A percentile compares a stretch with the other conserved stretches of the same genome.
These are phyloP conservation scores for Arabidopsis arenosa DNA, from an alignment of 345 rosid species.

Conservation along the genomic window DNA sequence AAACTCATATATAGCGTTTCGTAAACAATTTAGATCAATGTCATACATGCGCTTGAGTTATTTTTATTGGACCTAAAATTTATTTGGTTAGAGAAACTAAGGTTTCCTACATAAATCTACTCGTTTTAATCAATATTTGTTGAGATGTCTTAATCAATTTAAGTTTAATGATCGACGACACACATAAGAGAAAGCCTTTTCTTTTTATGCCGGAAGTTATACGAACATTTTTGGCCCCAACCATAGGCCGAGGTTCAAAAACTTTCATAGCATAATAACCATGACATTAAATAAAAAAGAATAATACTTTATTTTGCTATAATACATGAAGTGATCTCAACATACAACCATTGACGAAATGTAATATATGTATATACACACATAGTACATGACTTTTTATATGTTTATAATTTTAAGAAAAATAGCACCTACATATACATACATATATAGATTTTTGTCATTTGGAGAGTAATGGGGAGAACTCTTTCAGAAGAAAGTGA, in stretches of 20 bases:
- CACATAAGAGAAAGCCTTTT: constrained; percentile 17
- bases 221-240: constrained; percentile 41
- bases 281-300: constrained; percentile 6
- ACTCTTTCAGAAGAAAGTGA: constrained; percentile 46
- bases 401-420: not conserved
- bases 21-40: constrained; percentile 23
- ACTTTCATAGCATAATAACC: not conserved
- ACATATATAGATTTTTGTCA: constrained; percentile 29
- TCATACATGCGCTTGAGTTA: constrained; percentile 21
- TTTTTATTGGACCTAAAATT: constrained; percentile 25
- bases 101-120: constrained; percentile 26
- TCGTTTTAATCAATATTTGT: constrained; percentile 38
- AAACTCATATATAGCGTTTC: constrained; percentile 35
- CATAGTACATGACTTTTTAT: too few species aligned
- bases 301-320: constrained; percentile 9
- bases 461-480: constrained; percentile 39
- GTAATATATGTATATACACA: too few species aligned
- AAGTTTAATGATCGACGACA: constrained; percentile 36
- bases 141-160: constrained; percentile 40
- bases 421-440: not conserved
- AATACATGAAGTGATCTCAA: constrained; percentile 28
- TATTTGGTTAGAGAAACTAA: constrained; percentile 27
- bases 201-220: constrained; percentile 39
- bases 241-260: constrained; percentile 15
- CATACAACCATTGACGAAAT: too few species aligned